These are phyloP conservation scores for Penicillium sp. DNA, from an alignment of 2,329 filamentous ascomycete species.

Conservation along the genomic window DNA sequence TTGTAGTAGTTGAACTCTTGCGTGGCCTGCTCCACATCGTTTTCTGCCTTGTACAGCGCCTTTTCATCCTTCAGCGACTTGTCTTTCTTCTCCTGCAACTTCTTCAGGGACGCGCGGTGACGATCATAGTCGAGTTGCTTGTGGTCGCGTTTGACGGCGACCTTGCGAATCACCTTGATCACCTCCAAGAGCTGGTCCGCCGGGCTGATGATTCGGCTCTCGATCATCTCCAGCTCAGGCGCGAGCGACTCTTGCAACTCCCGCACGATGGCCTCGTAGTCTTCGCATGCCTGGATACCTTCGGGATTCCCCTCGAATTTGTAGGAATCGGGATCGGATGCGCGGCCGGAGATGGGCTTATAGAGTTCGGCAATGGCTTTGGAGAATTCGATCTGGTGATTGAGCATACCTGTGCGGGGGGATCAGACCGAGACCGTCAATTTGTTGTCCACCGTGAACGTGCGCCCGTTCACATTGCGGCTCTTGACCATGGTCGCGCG, in stretches of 20 bases:
- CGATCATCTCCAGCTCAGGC: slow-evolving; percentile 97
- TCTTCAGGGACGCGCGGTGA: slow-evolving; percentile 76
- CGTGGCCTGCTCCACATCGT: slow-evolving; percentile 81
- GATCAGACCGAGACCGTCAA: no score
- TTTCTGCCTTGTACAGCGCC: slow-evolving; percentile 91
- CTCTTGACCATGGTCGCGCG: not conserved
- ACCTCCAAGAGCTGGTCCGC: slow-evolving; percentile 91
- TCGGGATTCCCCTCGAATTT: slow-evolving; percentile 81
- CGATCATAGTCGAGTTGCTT: slow-evolving; percentile 97
- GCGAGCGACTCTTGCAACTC: slow-evolving; percentile 82
- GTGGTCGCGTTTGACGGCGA: slow-evolving; percentile 82
- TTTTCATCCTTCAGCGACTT: slow-evolving; percentile 96
- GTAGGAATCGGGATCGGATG: slow-evolving; percentile 84
- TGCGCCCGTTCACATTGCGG: no score
- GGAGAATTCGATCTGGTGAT: slow-evolving; percentile 96
- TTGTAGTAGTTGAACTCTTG: slow-evolving; percentile 99
- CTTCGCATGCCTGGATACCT: slow-evolving; percentile 89
- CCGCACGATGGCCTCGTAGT: slow-evolving; percentile 86
- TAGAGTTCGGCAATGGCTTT: slow-evolving; percentile 94
- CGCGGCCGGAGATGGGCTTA: slow-evolving; percentile 91
- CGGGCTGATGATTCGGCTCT: slow-evolving; percentile 80
- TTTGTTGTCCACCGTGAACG: no score
- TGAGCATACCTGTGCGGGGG: slow-evolving; percentile 65
- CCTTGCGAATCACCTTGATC: slow-evolving; percentile 91
- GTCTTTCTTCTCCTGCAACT: slow-evolving; percentile 96